Conservation (phyloP, 2,329 filamentous ascomycete species). For the Pestalotiopsis sp. region DNA sequence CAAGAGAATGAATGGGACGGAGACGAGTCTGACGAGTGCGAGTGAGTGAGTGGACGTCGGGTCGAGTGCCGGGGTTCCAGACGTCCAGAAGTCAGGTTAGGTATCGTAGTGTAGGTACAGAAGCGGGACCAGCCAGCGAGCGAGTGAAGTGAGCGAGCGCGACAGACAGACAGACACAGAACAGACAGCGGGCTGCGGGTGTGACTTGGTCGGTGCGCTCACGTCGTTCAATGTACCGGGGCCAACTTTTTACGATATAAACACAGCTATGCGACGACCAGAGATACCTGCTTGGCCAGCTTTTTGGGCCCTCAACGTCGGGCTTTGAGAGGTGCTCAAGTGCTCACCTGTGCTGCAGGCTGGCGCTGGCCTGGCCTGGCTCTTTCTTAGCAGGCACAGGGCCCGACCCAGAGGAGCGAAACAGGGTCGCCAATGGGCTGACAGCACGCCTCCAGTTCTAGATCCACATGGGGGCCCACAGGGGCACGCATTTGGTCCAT, state of each 20-base stretch:
- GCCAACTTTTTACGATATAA: too few relatives aligned
- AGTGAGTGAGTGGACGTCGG: not conserved
- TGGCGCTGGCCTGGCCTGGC: not conserved
- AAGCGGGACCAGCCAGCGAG: not conserved
- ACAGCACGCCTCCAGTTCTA: not conserved
- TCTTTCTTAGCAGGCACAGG: not conserved
- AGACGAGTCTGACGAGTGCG: not conserved
- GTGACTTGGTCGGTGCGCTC: not conserved
- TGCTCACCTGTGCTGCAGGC: not conserved
- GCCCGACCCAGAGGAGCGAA: not conserved
- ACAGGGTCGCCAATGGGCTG: not conserved
- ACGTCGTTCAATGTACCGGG: not conserved
- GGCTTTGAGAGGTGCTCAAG: not conserved
- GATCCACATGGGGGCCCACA: not conserved
- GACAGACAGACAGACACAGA: not conserved
- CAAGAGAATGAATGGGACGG: conserved; percentile 4
- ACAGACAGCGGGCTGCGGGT: not conserved
- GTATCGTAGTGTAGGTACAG: not conserved
- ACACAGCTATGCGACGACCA: too few relatives aligned
- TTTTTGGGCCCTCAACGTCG: not conserved
- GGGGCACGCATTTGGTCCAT: not conserved
- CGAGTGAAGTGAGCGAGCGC: not conserved
- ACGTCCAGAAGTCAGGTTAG: not conserved
- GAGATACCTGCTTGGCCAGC: not conserved
- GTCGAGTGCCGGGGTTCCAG: conserved; percentile 3